A percentile compares a stretch with the other conserved stretches of the same genome.
Conservation (phyloP, 306 rosid genomes). For the Sophora flavescens region DNA sequence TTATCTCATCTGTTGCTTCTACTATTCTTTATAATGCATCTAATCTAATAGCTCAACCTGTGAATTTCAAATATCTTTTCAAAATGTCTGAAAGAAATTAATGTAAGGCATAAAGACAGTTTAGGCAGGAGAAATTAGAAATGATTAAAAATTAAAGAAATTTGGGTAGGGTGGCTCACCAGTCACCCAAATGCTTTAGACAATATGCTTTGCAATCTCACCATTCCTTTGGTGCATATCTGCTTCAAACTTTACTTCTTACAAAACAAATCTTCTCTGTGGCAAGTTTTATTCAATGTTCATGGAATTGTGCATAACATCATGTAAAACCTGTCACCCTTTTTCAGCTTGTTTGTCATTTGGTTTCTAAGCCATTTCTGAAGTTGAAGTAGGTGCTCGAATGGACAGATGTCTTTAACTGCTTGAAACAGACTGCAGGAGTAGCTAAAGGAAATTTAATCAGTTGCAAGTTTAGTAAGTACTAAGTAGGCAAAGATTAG, state of each 20-base stretch:
- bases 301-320: slow-evolving; percentile 65
- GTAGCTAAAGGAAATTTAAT: slow-evolving; percentile 16
- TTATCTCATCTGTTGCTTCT: neutral
- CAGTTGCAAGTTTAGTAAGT: slow-evolving; percentile 11
- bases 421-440: slow-evolving; percentile 82
- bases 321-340: slow-evolving; percentile 54
- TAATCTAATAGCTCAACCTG: no score
- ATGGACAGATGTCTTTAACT: slow-evolving; percentile 79
- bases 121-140: neutral
- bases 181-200: no score
- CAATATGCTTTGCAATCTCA: no score
- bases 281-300: slow-evolving; percentile 61
- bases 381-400: slow-evolving; percentile 81
- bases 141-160: neutral
- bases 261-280: slow-evolving; percentile 59
- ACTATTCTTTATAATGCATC: neutral
- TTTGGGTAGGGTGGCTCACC: no score
- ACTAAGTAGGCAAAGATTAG: neutral
- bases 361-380: slow-evolving; percentile 59
- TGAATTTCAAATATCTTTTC: neutral
- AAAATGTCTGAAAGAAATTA: neutral
- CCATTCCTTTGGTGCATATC: no score
- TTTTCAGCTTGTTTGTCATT: slow-evolving; percentile 45
- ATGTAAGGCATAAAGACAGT: neutral
- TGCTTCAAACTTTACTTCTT: no score